Evolutionary conservation across 2,329 filamentous ascomycete species (phyloP), one percentile per base, ranked within the genome.

Genomic region (Calonectria fujianensis): DNA sequence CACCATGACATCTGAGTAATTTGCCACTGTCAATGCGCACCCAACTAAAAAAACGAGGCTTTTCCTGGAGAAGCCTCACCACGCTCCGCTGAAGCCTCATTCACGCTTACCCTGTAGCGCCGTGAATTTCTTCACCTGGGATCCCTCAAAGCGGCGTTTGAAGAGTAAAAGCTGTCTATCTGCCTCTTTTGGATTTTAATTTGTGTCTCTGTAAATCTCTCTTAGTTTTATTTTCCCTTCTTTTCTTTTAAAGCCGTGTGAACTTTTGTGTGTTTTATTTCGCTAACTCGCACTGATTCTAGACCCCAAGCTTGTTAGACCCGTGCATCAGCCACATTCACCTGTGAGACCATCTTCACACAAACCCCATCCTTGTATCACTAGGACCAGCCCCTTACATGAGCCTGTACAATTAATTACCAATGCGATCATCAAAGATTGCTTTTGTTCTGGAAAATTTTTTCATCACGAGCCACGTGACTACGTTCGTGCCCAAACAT

Each of bases 61-160:
- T 48, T 48, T 24, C 45, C 45, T 13, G 5, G 20, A 24, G 45
- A 48, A 48, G 45, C 14, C 13, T 39, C n/a, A 39, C 24, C 35
- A 59, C 14, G 16, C 35, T 31, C 9, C n/a, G 41, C n/a, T 41
- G 27, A 27, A 24, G 31, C 57, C 51, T 54, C 16, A 39, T 39
- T 39, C 57, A 63, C 35, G 14, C 9, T 20, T 41, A 63, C 57
- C 57, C 57, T 63, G 35, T 63, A 63, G 57, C 57, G n/a, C 4
- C 11, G 16, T 29, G 57, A 11, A 20, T 63, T 29, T 20, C 27
- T 61, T 39, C n/a, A 27, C 57, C 0, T 5, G 9, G n/a, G 24
- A 24, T 48, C n/a, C 45, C n/a, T n/a, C 11, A 4, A 9, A 48
- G n/a, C 45, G 9, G 20, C 45, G 13, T 4, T 24, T 48, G n/a